A percentile compares a stretch with the other conserved stretches of the same genome.
phyloP scores from a whole-genome alignment of 106 monocot species.

The Gastrodia elata region DNA sequence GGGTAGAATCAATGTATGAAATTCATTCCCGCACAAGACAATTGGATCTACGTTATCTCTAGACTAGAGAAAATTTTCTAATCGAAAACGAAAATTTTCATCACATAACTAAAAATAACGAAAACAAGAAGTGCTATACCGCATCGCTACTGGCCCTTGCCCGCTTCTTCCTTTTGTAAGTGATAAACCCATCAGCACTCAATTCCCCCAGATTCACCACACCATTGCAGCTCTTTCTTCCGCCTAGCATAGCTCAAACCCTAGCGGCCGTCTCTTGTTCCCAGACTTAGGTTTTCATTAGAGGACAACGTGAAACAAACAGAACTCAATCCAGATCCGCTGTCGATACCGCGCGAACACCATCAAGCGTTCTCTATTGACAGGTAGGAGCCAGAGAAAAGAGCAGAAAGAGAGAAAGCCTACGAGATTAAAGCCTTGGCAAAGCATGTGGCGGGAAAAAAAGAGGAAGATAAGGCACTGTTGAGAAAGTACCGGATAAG shows the following conservation, averaged over 20 bases:
- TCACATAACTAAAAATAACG: neutral
- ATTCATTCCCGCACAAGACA: neutral
- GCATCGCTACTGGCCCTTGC: neutral
- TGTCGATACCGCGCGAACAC: neutral
- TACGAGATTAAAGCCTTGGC: neutral
- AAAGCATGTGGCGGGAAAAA: neutral
- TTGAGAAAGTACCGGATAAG: neutral
- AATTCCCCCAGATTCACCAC: slow-evolving; percentile 8
- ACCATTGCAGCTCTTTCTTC: slow-evolving; percentile 10
- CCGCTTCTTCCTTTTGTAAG: slow-evolving; percentile 20
- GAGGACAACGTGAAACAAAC: neutral
- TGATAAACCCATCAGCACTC: slow-evolving; percentile 12
- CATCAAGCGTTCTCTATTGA: neutral
- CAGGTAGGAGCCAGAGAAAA: neutral
- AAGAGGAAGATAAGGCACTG: neutral
- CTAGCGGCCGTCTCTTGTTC: neutral
- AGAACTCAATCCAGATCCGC: neutral
- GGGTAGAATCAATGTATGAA: neutral
- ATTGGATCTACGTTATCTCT: neutral
- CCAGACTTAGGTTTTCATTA: slow-evolving; percentile 13
- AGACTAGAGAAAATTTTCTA: neutral
- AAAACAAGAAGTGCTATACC: neutral
- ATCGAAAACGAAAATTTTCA: neutral
- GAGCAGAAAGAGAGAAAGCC: neutral
- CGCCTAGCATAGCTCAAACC: slow-evolving; percentile 11